Evolutionary conservation across 2,329 filamentous ascomycete genomes (phyloP), one percentile per base, ranked within the genome.

Genomic region (Plenodomus lindquistii): DNA sequence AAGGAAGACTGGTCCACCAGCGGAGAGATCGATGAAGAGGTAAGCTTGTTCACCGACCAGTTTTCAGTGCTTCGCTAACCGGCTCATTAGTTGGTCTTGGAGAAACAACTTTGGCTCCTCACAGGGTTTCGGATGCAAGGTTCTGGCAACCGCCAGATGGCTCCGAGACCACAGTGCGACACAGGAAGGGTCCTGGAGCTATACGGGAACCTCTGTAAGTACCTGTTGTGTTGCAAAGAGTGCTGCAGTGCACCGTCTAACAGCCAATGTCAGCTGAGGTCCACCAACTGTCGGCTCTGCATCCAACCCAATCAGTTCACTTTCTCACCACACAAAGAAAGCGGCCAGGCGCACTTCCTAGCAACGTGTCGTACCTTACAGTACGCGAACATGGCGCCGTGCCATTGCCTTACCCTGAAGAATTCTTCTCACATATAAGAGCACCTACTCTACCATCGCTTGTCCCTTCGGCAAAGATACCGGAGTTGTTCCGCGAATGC

Each of bases 31-130:
- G 77, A 81, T 45, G 73, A 78, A 2, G 75, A 72, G 31, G 67
- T 82, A 24, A 11, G 42, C n/a, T 24, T 19, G 13, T 17, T 35
- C 4, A 13, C 16, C 13, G 11, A 11, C 11, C 2, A 13, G 20
- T 8, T 6, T 21, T 19, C 4, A 21, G 16, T 10, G 21, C 15
- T 4, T 29, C 35, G 36, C 51, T 59, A 37, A 59, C n/a, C 2
- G 1, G 16, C 16, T 19, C 15, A 8, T 27, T 34, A 59, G 56
- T 40, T 59, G 17, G 80, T 81, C 48, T 72, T 82, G 40, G 79
- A 82, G 52, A 81, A 82, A 61, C 82, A 83, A 58, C 70, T 81
- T 35, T 86, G 83, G 83, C 80, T 90, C 73, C 73, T 86, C 27
- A 84, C 80, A 21, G 78, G 78, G 1, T 70, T 88, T 43, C 76